Conservation (phyloP, 768 basidiomycete genomes). For the Naematelia aurantialba region DNA sequence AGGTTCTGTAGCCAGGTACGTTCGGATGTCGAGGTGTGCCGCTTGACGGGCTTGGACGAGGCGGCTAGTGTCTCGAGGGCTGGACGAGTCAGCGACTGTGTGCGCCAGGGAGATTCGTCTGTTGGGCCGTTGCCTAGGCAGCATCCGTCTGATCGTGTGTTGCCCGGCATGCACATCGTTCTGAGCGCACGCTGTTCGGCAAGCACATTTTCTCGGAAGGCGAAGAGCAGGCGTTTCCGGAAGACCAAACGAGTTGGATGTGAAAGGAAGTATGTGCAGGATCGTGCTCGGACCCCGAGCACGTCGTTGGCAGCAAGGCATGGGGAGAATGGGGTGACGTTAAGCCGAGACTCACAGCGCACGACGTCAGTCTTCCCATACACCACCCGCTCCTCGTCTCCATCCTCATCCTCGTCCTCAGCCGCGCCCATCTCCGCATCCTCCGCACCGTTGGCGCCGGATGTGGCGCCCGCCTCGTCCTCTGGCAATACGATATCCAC, state of each 20-base stretch:
- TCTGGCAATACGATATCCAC: slow-evolving; percentile 65
- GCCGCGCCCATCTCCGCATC: slow-evolving; percentile 26
- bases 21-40: slow-evolving; percentile 70
- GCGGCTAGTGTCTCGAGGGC: slow-evolving; percentile 66
- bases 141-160: too few relatives aligned
- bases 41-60: slow-evolving; percentile 53
- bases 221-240: too few relatives aligned
- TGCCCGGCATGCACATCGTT: too few relatives aligned
- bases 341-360: slow-evolving; percentile 46
- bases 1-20: slow-evolving; percentile 63
- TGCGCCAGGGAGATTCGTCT: neutral
- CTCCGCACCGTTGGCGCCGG: too few relatives aligned
- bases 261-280: too few relatives aligned
- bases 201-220: too few relatives aligned
- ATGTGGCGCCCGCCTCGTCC: slow-evolving; percentile 54
- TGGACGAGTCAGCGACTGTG: too few relatives aligned
- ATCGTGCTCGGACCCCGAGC: too few relatives aligned
- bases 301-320: too few relatives aligned
- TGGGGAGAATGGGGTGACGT: neutral
- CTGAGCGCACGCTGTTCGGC: too few relatives aligned
- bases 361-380: slow-evolving; percentile 55
- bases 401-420: slow-evolving; percentile 21
- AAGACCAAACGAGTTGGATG: too few relatives aligned
- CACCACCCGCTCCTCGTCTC: slow-evolving; percentile 21
- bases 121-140: too few relatives aligned